Evolutionary conservation across 2,329 filamentous ascomycete genomes (phyloP).

Genomic region (Aspergillus puulaauensis): DNA sequence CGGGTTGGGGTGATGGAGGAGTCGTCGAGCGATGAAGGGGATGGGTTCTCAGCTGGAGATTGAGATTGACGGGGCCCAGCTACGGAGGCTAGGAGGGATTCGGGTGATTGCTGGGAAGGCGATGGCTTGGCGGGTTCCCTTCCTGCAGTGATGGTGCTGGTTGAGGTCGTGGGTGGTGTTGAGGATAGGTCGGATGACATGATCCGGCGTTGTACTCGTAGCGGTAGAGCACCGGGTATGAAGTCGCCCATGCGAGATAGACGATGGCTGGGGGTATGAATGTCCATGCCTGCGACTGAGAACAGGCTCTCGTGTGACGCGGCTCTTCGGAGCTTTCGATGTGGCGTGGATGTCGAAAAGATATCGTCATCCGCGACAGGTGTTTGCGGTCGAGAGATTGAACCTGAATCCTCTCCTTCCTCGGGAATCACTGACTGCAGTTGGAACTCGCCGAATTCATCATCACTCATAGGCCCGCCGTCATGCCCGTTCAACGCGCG

Average conservation of each 20-base stretch:
- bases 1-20: conserved; percentile 21
- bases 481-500: conserved; percentile 29
- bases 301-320: conserved; percentile 86
- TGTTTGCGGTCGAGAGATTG: conserved; percentile 12
- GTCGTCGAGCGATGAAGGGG: conserved; percentile 23
- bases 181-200: conserved; percentile 43
- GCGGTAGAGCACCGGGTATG: conserved; percentile 44
- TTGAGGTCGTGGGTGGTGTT: conserved; percentile 39
- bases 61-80: conserved; percentile 24
- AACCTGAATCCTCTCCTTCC: conserved; percentile 35
- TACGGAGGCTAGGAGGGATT: conserved; percentile 38
- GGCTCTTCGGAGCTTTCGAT: conserved; percentile 60
- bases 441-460: conserved; percentile 21
- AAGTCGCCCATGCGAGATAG: conserved; percentile 70
- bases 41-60: conserved; percentile 17
- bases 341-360: conserved; percentile 25
- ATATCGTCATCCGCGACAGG: conserved; percentile 20
- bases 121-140: conserved; percentile 24
- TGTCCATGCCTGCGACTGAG: conserved; percentile 83
- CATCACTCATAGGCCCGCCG: conserved; percentile 13
- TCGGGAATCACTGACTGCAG: conserved; percentile 39
- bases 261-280: conserved; percentile 74
- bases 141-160: conserved; percentile 36
- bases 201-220: conserved; percentile 48
- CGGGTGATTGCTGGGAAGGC: conserved; percentile 27